A percentile compares a stretch with the other conserved stretches of the same genome.
These are phyloP conservation scores for Debaryomyces coudertii DNA, from an alignment of 1,139 yeast species.

Conservation along the genomic window DNA sequence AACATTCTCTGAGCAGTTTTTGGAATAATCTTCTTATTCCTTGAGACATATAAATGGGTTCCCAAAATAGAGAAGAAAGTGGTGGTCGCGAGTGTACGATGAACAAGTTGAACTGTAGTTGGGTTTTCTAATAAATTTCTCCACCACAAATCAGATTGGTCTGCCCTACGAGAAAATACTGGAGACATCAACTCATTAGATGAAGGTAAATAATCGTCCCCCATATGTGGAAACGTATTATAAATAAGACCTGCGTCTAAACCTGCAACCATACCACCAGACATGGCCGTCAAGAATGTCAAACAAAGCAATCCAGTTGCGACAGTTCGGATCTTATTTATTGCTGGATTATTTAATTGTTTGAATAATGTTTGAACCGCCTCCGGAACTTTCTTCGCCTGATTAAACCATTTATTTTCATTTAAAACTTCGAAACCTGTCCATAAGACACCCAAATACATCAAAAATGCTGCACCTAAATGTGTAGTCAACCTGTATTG, in stretches of 20 bases:
- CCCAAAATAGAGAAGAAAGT: slow-evolving; percentile 76
- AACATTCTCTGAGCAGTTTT: slow-evolving; percentile 50
- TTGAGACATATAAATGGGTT: slow-evolving; percentile 62
- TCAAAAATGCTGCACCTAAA: slow-evolving; percentile 86
- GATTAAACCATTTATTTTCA: slow-evolving; percentile 63
- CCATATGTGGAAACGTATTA: slow-evolving; percentile 97
- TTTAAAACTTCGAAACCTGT: slow-evolving; percentile 83
- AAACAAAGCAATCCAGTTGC: slow-evolving; percentile 62
- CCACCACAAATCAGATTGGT: slow-evolving; percentile 80
- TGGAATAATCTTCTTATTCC: slow-evolving; percentile 67
- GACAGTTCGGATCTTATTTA: slow-evolving; percentile 57
- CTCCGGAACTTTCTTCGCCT: slow-evolving; percentile 54
- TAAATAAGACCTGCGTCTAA: slow-evolving; percentile 96
- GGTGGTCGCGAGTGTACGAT: slow-evolving; percentile 81
- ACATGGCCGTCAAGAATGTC: slow-evolving; percentile 87
- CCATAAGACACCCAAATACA: slow-evolving; percentile 88
- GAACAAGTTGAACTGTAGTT: slow-evolving; percentile 90
- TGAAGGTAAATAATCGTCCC: slow-evolving; percentile 75
- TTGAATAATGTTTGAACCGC: slow-evolving; percentile 56
- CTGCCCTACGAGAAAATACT: slow-evolving; percentile 66
- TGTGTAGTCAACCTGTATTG: slow-evolving; percentile 95
- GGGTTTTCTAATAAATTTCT: slow-evolving; percentile 95
- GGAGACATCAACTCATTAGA: slow-evolving; percentile 74
- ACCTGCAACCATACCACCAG: slow-evolving; percentile 98
- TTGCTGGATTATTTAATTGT: slow-evolving; percentile 53